Evolutionary conservation across 306 rosid species (phyloP), one percentile per base, ranked within the genome.

Genomic region (Pyrus bretschneideri): DNA sequence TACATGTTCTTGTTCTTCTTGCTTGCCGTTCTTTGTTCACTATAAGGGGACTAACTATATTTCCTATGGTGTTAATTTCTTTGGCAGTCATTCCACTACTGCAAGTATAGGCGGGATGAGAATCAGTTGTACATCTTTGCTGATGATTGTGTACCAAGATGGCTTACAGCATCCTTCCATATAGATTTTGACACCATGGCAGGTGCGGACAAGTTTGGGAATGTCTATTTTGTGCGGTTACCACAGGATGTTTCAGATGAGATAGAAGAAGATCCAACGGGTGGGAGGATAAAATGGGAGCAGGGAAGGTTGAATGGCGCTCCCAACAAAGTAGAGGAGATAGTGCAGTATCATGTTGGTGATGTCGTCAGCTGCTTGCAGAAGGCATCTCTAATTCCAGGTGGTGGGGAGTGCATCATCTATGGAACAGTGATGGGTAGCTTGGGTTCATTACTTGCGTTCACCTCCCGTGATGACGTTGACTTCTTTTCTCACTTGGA

Each of bases 111-210:
- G 75, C 91, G 96, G 81, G 99, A 95, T 55, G 99, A 95, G 79
- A 95, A 95, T 79, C 97, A 92, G 69, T 91, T 95, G 52, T 92
- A 95, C 81, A 92, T 95, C 82, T 95, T 95, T 78, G 93, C 97
- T 2, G 99, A 95, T 82, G 99, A 95, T 84, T 85, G 91, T 4
- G 98, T 95, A 80, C 99, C 99, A 67, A 89, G 99, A 84, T 95
- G 99, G 97, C 85, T 95, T 67, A 95, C 97, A 22, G 96, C 97
- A 74, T 89, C 99, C 6, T 91, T 88, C 84, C 99, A 95, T 81
- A 79, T 95, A 71, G 99, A 95, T 86, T 95, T 95, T 77, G 97
- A 95, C 84, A 95, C 99, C 73, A 92, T 95, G 97, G 99, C 99
- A 14, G 97, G 99, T 33, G 93, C 96, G 9, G 99, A 95, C 85